Evolutionary conservation across 768 basidiomycete species (phyloP).

Genomic region (Lactarius deliciosus): DNA sequence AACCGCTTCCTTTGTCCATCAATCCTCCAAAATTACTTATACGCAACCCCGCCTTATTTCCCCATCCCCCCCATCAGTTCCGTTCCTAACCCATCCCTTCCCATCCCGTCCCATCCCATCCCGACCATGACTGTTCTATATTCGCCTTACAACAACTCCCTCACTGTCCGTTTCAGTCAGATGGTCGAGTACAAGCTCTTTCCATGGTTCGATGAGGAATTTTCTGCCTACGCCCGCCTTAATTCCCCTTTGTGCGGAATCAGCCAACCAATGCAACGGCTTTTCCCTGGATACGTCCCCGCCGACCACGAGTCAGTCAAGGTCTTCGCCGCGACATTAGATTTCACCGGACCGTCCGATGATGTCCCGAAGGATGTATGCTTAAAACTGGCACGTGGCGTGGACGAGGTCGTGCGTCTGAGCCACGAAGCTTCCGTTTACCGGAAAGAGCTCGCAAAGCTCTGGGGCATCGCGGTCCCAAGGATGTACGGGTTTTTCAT

Average conservation of each 20-base stretch:
- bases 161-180: conserved; percentile 18
- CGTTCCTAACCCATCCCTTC: neutral
- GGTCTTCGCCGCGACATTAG: conserved; percentile 22
- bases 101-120: neutral
- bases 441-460: conserved; percentile 15
- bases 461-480: conserved; percentile 24
- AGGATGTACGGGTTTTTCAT: conserved; percentile 25
- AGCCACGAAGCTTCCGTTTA: conserved; percentile 25
- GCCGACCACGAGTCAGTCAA: neutral
- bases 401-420: conserved; percentile 23
- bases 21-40: conserved; percentile 10
- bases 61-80: neutral
- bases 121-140: conserved; percentile 13
- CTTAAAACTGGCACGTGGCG: conserved; percentile 21
- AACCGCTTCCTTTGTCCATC: neutral
- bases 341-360: conserved; percentile 9
- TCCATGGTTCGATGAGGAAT: conserved; percentile 19
- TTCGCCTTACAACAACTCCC: conserved; percentile 3
- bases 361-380: conserved; percentile 18
- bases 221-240: conserved; percentile 15
- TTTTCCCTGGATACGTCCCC: conserved; percentile 12
- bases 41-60: neutral
- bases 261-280: neutral
- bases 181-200: conserved; percentile 17
- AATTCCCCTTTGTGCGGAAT: conserved; percentile 17